Evolutionary conservation across 2,329 filamentous ascomycete genomes (phyloP).

Genomic region (Arachnomyces sp.): DNA sequence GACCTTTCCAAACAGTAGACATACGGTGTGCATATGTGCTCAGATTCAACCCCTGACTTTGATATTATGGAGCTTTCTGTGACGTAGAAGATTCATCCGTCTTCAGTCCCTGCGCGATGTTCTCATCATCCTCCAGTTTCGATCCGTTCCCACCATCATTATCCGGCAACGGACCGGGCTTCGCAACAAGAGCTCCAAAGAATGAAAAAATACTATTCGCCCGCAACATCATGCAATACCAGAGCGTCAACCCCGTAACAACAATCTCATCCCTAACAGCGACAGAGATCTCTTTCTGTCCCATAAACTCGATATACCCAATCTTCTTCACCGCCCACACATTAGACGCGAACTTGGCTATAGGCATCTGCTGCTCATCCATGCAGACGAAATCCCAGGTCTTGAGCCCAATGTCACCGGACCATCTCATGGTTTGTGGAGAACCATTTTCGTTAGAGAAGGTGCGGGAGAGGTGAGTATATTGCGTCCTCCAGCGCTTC

Average conservation of each 20-base stretch:
- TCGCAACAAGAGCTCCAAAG: slow-evolving; percentile 21
- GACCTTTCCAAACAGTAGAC: too few relatives aligned
- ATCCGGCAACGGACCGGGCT: too few relatives aligned
- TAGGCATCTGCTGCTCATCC: slow-evolving; percentile 20
- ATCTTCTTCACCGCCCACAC: slow-evolving; percentile 20
- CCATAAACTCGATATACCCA: slow-evolving; percentile 22
- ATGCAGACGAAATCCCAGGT: slow-evolving; percentile 26
- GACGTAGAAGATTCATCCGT: too few relatives aligned
- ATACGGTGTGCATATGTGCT: too few relatives aligned
- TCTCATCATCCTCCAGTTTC: too few relatives aligned
- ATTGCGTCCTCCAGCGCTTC: slow-evolving; percentile 20
- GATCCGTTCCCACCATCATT: too few relatives aligned
- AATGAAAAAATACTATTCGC: slow-evolving; percentile 18
- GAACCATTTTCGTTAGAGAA: slow-evolving; percentile 13
- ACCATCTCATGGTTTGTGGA: slow-evolving; percentile 23
- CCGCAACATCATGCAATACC: slow-evolving; percentile 20
- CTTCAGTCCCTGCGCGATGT: too few relatives aligned
- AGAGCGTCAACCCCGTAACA: slow-evolving; percentile 22
- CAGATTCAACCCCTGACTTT: too few relatives aligned
- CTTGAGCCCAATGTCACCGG: slow-evolving; percentile 18
- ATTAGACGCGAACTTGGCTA: slow-evolving; percentile 21
- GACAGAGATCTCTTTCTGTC: slow-evolving; percentile 8
- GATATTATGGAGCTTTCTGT: too few relatives aligned
- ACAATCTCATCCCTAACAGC: slow-evolving; percentile 23
- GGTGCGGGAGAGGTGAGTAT: slow-evolving; percentile 21